Evolutionary conservation across 179 eudicot species (phyloP).

Genomic region (Silene vulgaris): DNA sequence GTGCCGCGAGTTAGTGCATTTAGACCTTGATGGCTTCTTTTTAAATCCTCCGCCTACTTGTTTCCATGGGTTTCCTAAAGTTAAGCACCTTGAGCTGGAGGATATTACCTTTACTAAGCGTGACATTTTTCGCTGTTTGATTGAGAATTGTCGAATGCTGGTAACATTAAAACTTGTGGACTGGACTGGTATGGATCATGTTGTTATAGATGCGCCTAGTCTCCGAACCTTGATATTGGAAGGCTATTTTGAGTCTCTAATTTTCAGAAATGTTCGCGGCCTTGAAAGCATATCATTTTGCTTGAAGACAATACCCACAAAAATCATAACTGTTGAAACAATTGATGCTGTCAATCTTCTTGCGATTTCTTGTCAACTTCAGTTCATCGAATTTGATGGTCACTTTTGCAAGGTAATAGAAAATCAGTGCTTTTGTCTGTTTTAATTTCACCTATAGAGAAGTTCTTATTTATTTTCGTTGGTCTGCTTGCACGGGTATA

Average conservation of each 20-base stretch:
- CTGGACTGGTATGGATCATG: no score
- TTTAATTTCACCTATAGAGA: no score
- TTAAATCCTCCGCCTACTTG: background rate
- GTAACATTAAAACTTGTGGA: no score
- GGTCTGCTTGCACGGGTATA: no score
- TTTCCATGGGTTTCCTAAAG: conserved; percentile 14
- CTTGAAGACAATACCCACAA: background rate
- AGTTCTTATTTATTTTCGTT: no score
- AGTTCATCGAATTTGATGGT: background rate
- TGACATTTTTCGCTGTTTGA: background rate
- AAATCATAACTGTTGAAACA: background rate
- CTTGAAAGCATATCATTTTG: background rate
- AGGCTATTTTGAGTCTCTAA: background rate
- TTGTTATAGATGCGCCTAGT: background rate
- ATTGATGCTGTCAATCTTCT: background rate
- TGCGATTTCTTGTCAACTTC: conserved; percentile 12
- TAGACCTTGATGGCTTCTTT: background rate
- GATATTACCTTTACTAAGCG: background rate
- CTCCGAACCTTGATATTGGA: background rate
- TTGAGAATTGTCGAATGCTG: no score
- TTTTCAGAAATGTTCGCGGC: background rate
- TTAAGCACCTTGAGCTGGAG: background rate
- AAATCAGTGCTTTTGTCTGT: no score
- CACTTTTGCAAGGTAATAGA: background rate
- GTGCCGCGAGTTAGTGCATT: conserved; percentile 5